Base-by-base conservation (phyloP, 169 alveolate species). In the Eimeria falciformis region DNA sequence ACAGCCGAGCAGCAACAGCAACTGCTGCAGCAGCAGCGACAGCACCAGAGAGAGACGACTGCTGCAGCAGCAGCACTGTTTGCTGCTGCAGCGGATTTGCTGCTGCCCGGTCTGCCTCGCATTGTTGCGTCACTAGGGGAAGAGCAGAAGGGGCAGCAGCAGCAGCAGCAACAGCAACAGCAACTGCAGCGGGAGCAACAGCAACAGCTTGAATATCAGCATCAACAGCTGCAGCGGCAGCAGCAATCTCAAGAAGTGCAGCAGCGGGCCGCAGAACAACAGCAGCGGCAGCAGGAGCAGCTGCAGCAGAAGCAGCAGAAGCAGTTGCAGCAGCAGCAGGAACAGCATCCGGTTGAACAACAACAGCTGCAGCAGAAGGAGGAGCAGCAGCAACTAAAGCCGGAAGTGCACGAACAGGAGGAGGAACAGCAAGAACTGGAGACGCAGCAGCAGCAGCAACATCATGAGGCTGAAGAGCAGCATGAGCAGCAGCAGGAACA, bases 271-370 rank as follows among this genome's bases (percentile, higher is more conserved):
- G 21, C 71, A n/a, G 33, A 21, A 5, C 71, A 58, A 21, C 71
- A 14, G 71, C 71, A 58, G 71, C 71, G 71, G 27, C 71, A 58
- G 71, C 71, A 58, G 71, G 33, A 58, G 21, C 33, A 9, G 27
- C 33, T 11, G 71, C 71, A 58, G 71, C 29, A 5, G 71, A 9
- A 9, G 9, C 71, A 58, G 71, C 71, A 58, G 71, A n/a, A 58
- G 71, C 71, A 58, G 71, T 27, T 9, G 27, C 18, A 58, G 18
- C 27, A 5, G 71, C 18, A 58, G 18, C 71, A 58, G 33, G 71
- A 58, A 58, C 18, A 5, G 27, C 71, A 58, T 7, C 18, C 71
- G 21, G 33, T n/a, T 14, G 71, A 58, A 27, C 18, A 58, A 21
- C 33, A 7, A n/a, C 25, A 11, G 71, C 25, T 9, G 71, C 71